These are phyloP conservation scores for Cryptococcus depauperatus DNA, from an alignment of 1,284 basidiomycete genomes.

Conservation along the genomic window DNA sequence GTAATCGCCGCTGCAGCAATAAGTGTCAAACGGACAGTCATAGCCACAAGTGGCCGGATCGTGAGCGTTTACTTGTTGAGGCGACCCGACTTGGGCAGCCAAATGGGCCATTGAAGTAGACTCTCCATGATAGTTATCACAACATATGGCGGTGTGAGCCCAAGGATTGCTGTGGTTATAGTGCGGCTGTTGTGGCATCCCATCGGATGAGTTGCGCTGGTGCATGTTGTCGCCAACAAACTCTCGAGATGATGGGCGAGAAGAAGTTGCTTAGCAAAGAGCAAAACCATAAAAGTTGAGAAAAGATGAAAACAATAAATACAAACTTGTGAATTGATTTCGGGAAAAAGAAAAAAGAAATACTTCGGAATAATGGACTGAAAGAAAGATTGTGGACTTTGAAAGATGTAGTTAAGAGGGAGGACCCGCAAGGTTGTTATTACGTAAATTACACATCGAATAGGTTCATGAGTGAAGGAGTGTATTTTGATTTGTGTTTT, in stretches of 20 bases:
- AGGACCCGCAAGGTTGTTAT: too few species aligned
- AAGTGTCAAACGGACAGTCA: constrained; percentile 12
- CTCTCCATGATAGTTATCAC: constrained; percentile 32
- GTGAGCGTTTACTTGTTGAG: neutral
- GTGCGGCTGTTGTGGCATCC: neutral
- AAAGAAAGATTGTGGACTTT: too few species aligned
- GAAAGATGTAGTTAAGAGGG: too few species aligned
- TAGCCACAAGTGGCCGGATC: neutral
- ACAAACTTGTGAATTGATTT: neutral
- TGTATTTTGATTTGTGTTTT: too few species aligned
- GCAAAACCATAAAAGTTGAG: too few species aligned
- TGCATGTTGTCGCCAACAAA: neutral
- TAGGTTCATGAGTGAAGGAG: too few species aligned
- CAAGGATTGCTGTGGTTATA: constrained; percentile 19
- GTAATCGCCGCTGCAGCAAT: constrained; percentile 15
- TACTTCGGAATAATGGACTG: too few species aligned
- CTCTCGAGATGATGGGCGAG: too few species aligned
- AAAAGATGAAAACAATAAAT: neutral
- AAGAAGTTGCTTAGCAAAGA: too few species aligned
- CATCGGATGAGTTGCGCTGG: neutral
- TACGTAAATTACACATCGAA: too few species aligned
- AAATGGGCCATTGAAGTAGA: constrained; percentile 17
- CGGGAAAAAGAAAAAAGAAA: too few species aligned
- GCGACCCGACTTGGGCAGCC: neutral
- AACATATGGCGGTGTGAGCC: constrained; percentile 35